Percentiles rank a stretch among this genome's conserved stretches.
Evolutionary conservation across 1,284 basidiomycete genomes (phyloP).

Genomic region (Coniophora puteana): DNA sequence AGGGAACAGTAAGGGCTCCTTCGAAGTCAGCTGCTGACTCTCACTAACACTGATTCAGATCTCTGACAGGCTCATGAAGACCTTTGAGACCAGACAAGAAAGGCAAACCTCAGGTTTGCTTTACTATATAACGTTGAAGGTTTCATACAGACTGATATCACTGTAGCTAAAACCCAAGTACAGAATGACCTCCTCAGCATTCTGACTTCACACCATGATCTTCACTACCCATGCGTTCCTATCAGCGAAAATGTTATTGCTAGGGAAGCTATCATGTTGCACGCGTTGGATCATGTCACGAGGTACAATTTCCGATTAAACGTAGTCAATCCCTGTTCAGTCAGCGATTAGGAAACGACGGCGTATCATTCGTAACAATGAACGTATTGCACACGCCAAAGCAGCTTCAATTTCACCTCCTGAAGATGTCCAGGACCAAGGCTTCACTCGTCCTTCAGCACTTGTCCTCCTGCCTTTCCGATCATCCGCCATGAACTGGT

Average conservation of each 20-base stretch:
- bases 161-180: slow-evolving; percentile 48
- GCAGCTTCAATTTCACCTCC: slow-evolving; percentile 47
- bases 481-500: slow-evolving; percentile 81
- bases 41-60: slow-evolving; percentile 48
- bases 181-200: slow-evolving; percentile 65
- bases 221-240: slow-evolving; percentile 65
- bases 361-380: slow-evolving; percentile 92
- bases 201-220: slow-evolving; percentile 67
- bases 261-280: slow-evolving; percentile 69
- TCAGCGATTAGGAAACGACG: slow-evolving; percentile 74
- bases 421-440: slow-evolving; percentile 89
- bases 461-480: slow-evolving; percentile 93
- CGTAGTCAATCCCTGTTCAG: slow-evolving; percentile 8
- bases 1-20: too few relatives aligned
- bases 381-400: slow-evolving; percentile 75
- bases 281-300: slow-evolving; percentile 81
- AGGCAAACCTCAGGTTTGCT: slow-evolving; percentile 50
- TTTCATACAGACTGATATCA: slow-evolving; percentile 11
- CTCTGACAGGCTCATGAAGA: slow-evolving; percentile 51
- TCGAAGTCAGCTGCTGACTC: too few relatives aligned
- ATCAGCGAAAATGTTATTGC: slow-evolving; percentile 49
- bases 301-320: slow-evolving; percentile 50
- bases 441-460: slow-evolving; percentile 94
- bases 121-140: background rate
- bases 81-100: slow-evolving; percentile 50